Evolutionary conservation across 176 grass and related monocot species (phyloP).

Genomic region (Metroxylon sagu): DNA sequence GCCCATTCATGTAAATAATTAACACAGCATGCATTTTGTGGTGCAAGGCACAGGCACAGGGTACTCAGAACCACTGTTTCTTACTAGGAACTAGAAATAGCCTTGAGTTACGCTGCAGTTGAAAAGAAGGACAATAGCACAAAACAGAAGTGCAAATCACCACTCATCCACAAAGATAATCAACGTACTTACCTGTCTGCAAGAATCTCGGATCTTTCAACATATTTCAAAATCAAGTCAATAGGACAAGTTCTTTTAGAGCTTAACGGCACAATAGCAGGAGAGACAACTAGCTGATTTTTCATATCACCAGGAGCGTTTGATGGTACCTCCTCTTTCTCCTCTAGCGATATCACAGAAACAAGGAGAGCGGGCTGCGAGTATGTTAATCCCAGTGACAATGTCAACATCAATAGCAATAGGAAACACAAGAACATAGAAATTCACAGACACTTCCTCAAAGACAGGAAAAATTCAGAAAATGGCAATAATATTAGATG

Average conservation of each 20-base stretch:
- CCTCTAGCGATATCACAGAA: constrained; percentile 35
- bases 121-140: too few species aligned
- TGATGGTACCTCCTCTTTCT: constrained; percentile 26
- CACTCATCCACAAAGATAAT: background rate
- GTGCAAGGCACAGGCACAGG: too few species aligned
- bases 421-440: too few species aligned
- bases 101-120: too few species aligned
- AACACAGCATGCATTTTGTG: too few species aligned
- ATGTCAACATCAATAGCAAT: too few species aligned
- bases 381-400: background rate
- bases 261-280: constrained; percentile 17
- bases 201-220: constrained; percentile 39
- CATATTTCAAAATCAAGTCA: constrained; percentile 46
- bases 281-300: constrained; percentile 6
- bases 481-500: too few species aligned
- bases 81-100: too few species aligned
- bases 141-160: background rate
- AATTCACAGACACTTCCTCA: too few species aligned
- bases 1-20: too few species aligned
- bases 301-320: constrained; percentile 22
- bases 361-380: constrained; percentile 72
- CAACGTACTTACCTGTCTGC: constrained; percentile 28
- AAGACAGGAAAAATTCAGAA: too few species aligned
- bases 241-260: constrained; percentile 27
- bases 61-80: too few species aligned